Evolutionary conservation across 768 basidiomycete species (phyloP), one percentile per base, ranked within the genome.

Genomic region (Lactarius sp.): DNA sequence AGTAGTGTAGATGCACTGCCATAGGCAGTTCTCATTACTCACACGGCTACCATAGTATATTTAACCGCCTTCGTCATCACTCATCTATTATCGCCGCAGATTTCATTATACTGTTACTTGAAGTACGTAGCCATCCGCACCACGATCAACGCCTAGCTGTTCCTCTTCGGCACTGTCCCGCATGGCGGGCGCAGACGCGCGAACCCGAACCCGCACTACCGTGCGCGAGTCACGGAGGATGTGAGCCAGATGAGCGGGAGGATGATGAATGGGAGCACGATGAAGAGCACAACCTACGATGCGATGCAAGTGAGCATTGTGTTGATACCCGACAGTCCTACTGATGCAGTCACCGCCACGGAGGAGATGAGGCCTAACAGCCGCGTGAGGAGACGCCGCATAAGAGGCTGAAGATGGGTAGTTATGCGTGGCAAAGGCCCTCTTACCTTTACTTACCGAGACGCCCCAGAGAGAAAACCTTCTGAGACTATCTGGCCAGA

Each of bases 401-500:
- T 69, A 39, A 86, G 75, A 44, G 90, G 86, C 90, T 92, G 47
- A 58, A 7, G 53, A 27, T 47, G 71, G 49, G 31, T 70, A 51
- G 16, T 65, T 37, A 18, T n/a, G 36, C 31, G 34, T 16, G 52
- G n/a, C 22, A 41, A 1, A 6, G 36, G 64, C 65, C 4, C 46
- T 74, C 71, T 75, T 75, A 20, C 1, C 14, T 27, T n/a, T 22
- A 66, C 71, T 52, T 70, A 90, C 88, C 66, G 90, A 89, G 41
- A 92, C 82, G 51, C 84, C 81, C 93, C 93, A 96, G 57, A n/a
- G 59, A 96, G 79, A 74, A 94, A 94, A 0, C 94, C 94, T 74
- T 97, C 94, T 0, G 86, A 86, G 46, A 98, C 87, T 22, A 91
- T 87, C 74, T 97, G 94, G 0, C 94, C 94, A 0, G 92, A 88